Evolutionary conservation across 345 rosid species (phyloP), one percentile per base, ranked within the genome.

Genomic region (Physaria fendleri): DNA sequence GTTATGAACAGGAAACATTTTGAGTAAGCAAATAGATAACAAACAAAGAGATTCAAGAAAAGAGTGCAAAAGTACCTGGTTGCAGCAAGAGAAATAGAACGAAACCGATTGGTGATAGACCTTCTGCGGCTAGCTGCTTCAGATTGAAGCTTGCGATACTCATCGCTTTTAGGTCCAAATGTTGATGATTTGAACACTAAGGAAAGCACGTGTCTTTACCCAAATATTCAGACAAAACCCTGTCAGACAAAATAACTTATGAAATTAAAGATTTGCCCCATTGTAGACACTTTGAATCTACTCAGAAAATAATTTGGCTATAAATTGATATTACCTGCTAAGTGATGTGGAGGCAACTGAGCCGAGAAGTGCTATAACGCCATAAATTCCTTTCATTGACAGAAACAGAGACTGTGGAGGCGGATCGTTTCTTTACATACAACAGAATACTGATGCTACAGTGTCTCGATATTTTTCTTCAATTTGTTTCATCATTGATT

Each of bases 161-260:
- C 73, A 50, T 46, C 66, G 49, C 81, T 81, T 4, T 56, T 56
- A 7, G 37, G 50, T 17, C 47, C 52, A 71, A 71, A 73, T 17
- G 30, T 29, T 65, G 78, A 58, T 4, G 93, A 73, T 68, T 71
- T 79, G 57, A 84, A 83, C 11, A 83, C 88, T 40, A 83, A 47
- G 16, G 85, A 85, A 2, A 85, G 79, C 94, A 83, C 76, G 71
- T 77, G 58, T 79, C 88, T 77, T 85, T 74, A 11, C 88, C 90
- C 64, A 83, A 62, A 64, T 71, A 83, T 67, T 74, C 84, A 4
- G 83, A 79, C 44, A 88, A 62, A 25, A 77, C 73, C 69, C 93
- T 88, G 51, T 28, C 55, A 59, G 3, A 61, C 27, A 27, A 37
- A 14, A 52, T 10, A 17, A 13, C 16, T 32, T 50, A 18, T 30